Base-by-base conservation (phyloP, 139 green algal genomes). In the Diplosphaera chodatii region DNA sequence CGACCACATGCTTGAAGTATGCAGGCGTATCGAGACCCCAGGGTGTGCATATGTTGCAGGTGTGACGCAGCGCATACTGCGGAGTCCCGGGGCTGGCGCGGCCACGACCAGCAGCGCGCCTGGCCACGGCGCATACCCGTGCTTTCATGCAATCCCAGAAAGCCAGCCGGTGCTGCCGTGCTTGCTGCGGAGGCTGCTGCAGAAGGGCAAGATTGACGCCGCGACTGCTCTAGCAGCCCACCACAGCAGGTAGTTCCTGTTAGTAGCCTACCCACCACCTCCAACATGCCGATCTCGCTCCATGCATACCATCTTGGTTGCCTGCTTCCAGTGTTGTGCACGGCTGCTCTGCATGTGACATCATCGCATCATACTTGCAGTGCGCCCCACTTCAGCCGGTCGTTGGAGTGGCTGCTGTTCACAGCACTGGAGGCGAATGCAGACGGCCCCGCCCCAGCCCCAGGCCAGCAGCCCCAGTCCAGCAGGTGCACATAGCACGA, bases 401-500 rank as follows among this genome's bases (percentile, higher is more conserved):
- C 91, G 22, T 79, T 98, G 64, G 94, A 98, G 80, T 98, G 94
- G 94, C 85, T 98, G 71, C 84, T 98, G 21, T 97, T 97, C 86
- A 97, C 91, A 0, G 76, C 92, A 0, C 84, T 98, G 63, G 91
- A 98, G 55, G 71, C 86, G 28, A 84, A 98, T 40, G 75, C 74
- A 2, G 79, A 83, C 40, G 29, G 48, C 4, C 63, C 28, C 59
- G 1, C 22, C 66, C 25, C 1, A 25, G 20, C 32, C 32, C 28
- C 20, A 33, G 40, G 16, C 13, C 3, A 3, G 48, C 48, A 59
- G 48, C 13, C 16, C 10, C 37, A 48, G 37, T 13, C 10, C 10
- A 8, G 10, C 37, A 48, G 37, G 37, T 48, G 37, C 37, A n/a
- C n/a, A n/a, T n/a, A n/a, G n/a, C n/a, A n/a, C n/a, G n/a, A n/a